Evolutionary conservation across 1,284 basidiomycete genomes (phyloP), one percentile per base, ranked within the genome.

Genomic region (Austropuccinia psidii): DNA sequence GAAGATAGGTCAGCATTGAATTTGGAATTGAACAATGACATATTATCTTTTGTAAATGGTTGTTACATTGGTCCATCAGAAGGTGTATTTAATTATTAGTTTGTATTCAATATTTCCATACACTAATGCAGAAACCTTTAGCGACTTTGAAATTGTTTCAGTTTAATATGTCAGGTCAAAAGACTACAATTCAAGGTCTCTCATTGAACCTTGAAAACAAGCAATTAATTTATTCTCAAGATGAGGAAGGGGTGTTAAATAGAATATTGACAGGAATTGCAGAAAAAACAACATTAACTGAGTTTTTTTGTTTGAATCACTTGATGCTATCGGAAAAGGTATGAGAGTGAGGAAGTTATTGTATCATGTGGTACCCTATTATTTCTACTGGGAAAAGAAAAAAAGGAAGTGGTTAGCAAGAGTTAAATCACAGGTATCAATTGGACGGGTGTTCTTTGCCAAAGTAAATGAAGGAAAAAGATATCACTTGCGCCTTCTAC

Each of bases 21-120:
- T n/a, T n/a, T n/a, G n/a, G n/a, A n/a, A n/a, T n/a, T n/a, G n/a
- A n/a, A n/a, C n/a, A n/a, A n/a, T n/a, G n/a, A n/a, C n/a, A n/a
- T n/a, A n/a, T n/a, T n/a, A n/a, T n/a, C n/a, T n/a, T n/a, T n/a
- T n/a, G n/a, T 83, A 6, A 78, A 82, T 75, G 81, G 79, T 2
- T 78, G 82, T 0, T 85, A 83, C 70, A 78, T 85, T 31, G 78
- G 79, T n/a, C 76, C 83, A 11, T 57, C 78, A 4, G 82, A 84
- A 68, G 82, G 81, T 15, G 62, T n/a, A n/a, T n/a, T n/a, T n/a
- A n/a, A n/a, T n/a, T 66, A 4, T 83, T 80, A 81, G 80, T 79
- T 6, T 77, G 83, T 19, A 79, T 80, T 45, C 76, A 11, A n/a
- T n/a, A n/a, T n/a, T n/a, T n/a, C n/a, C n/a, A n/a, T n/a, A n/a